These are phyloP conservation scores for Naegleria fowleri DNA, from an alignment of 208 protist species.

Conservation along the genomic window DNA sequence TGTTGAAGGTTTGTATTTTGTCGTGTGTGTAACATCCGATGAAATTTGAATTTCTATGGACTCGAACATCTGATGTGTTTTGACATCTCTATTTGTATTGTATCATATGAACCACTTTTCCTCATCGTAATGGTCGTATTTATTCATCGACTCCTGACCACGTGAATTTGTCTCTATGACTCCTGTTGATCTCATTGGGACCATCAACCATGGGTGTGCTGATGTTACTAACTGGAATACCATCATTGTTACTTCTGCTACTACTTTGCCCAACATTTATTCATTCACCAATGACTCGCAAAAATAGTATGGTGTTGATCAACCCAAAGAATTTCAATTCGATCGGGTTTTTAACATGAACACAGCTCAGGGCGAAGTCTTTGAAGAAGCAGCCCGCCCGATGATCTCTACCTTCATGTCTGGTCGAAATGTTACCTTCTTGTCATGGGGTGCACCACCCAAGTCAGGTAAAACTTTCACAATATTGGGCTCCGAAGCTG, in stretches of 20 bases:
- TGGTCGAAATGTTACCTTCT: not conserved
- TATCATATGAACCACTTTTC: no score
- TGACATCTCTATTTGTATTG: no score
- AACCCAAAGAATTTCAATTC: not conserved
- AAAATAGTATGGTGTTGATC: not conserved
- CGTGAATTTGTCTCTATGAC: no score
- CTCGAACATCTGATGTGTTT: no score
- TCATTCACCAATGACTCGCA: no score
- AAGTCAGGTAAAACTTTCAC: slow-evolving; percentile 16
- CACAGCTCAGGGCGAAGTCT: not conserved
- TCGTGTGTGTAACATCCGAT: not conserved
- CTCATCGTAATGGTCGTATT: no score
- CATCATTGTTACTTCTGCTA: no score
- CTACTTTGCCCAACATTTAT: no score
- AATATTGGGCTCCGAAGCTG: not conserved
- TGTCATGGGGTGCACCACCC: not conserved
- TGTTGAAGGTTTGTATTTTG: not conserved
- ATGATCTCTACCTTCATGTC: not conserved
- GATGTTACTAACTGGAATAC: no score
- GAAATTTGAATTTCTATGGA: not conserved
- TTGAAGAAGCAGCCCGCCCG: not conserved
- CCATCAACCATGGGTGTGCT: no score
- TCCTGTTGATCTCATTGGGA: no score
- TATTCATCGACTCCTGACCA: no score
- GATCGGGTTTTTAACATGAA: slow-evolving; percentile 11